phyloP scores from a whole-genome alignment of 2,329 filamentous ascomycete genomes.

The Fusarium sororula region DNA sequence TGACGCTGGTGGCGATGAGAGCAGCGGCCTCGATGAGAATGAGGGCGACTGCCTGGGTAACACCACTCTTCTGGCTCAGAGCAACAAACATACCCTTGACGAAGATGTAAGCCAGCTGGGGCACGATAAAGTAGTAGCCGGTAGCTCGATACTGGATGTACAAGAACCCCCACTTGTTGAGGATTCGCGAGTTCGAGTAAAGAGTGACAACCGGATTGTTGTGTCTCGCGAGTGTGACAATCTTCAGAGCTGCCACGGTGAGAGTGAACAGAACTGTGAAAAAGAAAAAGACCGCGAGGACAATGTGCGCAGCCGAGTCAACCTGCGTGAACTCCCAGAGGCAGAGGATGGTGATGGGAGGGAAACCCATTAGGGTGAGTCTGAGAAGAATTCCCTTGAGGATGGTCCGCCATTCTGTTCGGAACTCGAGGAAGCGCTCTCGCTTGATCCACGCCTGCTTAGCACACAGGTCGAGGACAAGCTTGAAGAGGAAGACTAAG shows the following conservation, averaged over 20 bases:
- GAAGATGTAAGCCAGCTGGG: constrained; percentile 78
- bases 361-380: constrained; percentile 87
- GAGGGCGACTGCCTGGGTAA: constrained; percentile 83
- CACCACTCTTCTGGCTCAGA: constrained; percentile 75
- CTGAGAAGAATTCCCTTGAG: constrained; percentile 94
- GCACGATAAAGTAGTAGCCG: constrained; percentile 93
- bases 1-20: constrained; percentile 78
- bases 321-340: constrained; percentile 90
- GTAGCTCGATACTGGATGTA: constrained; percentile 97
- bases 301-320: constrained; percentile 85
- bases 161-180: constrained; percentile 98
- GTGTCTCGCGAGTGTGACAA: constrained; percentile 91
- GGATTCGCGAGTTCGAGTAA: constrained; percentile 87
- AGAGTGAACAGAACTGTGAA: constrained; percentile 80
- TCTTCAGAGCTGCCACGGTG: constrained; percentile 85
- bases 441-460: constrained; percentile 80
- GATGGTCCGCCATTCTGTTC: constrained; percentile 90
- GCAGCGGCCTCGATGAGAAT: constrained; percentile 83
- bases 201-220: constrained; percentile 96
- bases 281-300: constrained; percentile 89
- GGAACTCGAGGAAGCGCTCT: constrained; percentile 91
- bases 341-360: constrained; percentile 88
- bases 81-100: constrained; percentile 90
- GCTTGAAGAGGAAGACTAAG: constrained; percentile 81
- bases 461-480: constrained; percentile 76